phyloP scores from a whole-genome alignment of 2,329 filamentous ascomycete species.

The Beauveria sp. region DNA sequence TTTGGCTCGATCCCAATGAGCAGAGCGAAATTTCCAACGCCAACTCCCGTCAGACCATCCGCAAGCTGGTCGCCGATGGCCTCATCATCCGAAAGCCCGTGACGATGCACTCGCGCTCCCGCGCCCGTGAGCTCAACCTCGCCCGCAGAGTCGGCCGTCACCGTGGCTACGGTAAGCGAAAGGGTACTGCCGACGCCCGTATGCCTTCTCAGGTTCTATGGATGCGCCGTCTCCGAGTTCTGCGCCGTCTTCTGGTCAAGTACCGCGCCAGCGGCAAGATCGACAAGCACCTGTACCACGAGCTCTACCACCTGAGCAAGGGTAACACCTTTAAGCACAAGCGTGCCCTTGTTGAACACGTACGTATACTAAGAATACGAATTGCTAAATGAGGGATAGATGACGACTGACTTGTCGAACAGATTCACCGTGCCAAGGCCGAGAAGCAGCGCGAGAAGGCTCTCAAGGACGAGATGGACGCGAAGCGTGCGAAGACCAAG shows the following conservation, averaged over 20 bases:
- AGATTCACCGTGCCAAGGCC: constrained; percentile 99
- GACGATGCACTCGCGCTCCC: constrained; percentile 97
- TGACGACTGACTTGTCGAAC: constrained; percentile 15
- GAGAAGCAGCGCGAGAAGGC: constrained; percentile 95
- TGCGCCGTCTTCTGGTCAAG: constrained; percentile 98
- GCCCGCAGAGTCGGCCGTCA: constrained; percentile 94
- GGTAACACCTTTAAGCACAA: constrained; percentile 99
- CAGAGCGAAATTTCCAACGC: constrained; percentile 99
- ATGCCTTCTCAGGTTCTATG: constrained; percentile 98
- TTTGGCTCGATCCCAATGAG: constrained; percentile 99
- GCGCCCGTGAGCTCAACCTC: constrained; percentile 90
- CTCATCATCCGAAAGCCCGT: constrained; percentile 99
- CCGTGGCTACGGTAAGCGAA: constrained; percentile 99
- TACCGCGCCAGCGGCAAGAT: constrained; percentile 99
- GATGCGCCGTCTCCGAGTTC: constrained; percentile 99
- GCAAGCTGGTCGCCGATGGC: constrained; percentile 99
- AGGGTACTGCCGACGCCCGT: constrained; percentile 99
- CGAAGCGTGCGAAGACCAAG: constrained; percentile 99
- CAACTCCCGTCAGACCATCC: constrained; percentile 99
- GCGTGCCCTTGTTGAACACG: constrained; percentile 98
- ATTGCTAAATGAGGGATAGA: not conserved
- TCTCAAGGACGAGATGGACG: constrained; percentile 99
- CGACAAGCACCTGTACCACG: constrained; percentile 99
- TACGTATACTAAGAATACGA: constrained; percentile 49
- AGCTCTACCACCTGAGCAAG: constrained; percentile 99